Percentiles rank a stretch among this genome's conserved stretches.
phyloP scores from a whole-genome alignment of 2,329 filamentous ascomycete genomes.

The Xylaria sp. region DNA sequence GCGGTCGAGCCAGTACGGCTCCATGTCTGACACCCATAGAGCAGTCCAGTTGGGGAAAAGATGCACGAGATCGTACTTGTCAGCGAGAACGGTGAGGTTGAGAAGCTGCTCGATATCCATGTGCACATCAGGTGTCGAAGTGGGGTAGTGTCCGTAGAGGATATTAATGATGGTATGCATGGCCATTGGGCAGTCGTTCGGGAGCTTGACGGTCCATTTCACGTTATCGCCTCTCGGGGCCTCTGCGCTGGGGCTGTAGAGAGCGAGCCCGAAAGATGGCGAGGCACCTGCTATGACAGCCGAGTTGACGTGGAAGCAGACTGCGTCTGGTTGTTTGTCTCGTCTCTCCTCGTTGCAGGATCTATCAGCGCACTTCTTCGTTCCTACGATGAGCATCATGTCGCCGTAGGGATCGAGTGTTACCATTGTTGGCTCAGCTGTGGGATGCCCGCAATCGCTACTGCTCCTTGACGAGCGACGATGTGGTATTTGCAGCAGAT shows the following conservation, averaged over 20 bases:
- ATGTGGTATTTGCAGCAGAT: neutral
- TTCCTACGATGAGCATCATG: conserved; percentile 35
- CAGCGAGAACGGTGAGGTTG: conserved; percentile 28
- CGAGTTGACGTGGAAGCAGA: conserved; percentile 27
- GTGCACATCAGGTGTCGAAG: neutral
- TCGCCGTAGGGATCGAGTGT: conserved; percentile 17
- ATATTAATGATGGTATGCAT: conserved; percentile 34
- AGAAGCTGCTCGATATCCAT: conserved; percentile 26
- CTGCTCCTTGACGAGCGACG: conserved; percentile 3
- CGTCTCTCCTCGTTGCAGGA: neutral
- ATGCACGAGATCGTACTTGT: conserved; percentile 36
- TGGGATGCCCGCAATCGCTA: conserved; percentile 23
- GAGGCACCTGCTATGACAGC: conserved; percentile 24
- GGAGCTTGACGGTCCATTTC: conserved; percentile 27
- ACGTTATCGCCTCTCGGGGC: neutral
- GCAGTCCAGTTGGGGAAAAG: conserved; percentile 22
- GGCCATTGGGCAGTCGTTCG: conserved; percentile 32
- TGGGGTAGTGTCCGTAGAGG: conserved; percentile 30
- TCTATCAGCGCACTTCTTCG: conserved; percentile 16
- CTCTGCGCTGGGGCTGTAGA: conserved; percentile 26
- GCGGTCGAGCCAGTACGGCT: conserved; percentile 25
- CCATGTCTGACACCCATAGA: conserved; percentile 32
- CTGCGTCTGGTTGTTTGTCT: conserved; percentile 1
- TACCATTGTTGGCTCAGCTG: neutral
- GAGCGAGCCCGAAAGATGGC: conserved; percentile 22